Percentiles rank a stretch among this genome's conserved stretches.
Conservation (phyloP, 2,329 filamentous ascomycete genomes). For the Coleophoma eucalyptorum region DNA sequence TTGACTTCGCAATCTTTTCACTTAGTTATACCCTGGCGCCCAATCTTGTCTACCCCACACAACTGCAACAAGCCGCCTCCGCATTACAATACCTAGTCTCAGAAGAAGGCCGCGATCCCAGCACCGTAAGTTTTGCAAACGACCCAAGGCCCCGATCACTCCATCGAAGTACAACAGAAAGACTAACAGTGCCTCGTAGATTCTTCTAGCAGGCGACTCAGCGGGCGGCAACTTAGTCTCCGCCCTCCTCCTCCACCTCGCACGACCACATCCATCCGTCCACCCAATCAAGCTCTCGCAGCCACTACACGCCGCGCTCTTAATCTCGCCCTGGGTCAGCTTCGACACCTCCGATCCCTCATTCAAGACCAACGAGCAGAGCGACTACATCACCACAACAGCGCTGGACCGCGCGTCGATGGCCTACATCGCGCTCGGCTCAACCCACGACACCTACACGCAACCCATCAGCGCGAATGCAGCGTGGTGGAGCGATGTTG, state of each 20-base stretch:
- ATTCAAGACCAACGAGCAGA: neutral
- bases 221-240: neutral
- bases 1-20: neutral
- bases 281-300: neutral
- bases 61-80: neutral
- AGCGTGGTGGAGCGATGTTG: neutral
- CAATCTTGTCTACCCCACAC: neutral
- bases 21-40: conserved; percentile 1
- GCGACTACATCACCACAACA: neutral
- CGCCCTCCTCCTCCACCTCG: neutral
- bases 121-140: neutral
- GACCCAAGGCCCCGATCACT: neutral
- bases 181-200: neutral
- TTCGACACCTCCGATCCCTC: neutral
- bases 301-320: neutral
- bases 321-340: neutral
- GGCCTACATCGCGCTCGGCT: neutral
- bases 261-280: neutral
- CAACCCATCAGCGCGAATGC: neutral
- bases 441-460: neutral
- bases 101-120: neutral
- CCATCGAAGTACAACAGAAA: too few relatives aligned
- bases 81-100: neutral
- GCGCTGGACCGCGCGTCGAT: neutral
- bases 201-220: neutral